A percentile compares a stretch with the other conserved stretches of the same genome.
Conservation (phyloP, 176 grass and related monocot species). For the Avena sativa region DNA sequence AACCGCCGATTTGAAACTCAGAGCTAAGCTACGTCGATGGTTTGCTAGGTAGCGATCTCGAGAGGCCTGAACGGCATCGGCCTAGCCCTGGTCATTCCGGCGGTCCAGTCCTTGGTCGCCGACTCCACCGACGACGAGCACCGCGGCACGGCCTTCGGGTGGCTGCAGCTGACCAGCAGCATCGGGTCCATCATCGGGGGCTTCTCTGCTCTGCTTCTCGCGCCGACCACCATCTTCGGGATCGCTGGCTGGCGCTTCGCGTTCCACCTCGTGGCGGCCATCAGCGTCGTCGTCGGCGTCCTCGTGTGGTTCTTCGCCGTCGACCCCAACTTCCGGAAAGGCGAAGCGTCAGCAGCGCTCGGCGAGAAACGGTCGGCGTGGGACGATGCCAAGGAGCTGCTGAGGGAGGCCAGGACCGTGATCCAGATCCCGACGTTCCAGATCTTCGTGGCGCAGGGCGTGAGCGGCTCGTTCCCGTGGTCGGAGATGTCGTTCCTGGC, state of each 20-base stretch:
- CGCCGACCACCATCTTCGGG: slow-evolving; percentile 66
- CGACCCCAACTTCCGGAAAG: slow-evolving; percentile 49
- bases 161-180: slow-evolving; percentile 67
- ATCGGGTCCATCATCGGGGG: slow-evolving; percentile 72
- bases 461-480: slow-evolving; percentile 69
- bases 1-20: neutral
- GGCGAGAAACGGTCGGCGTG: slow-evolving; percentile 18
- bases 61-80: slow-evolving; percentile 82
- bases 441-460: slow-evolving; percentile 66
- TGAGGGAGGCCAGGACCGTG: slow-evolving; percentile 53
- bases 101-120: slow-evolving; percentile 70
- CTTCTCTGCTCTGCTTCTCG: slow-evolving; percentile 60
- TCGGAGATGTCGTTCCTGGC: slow-evolving; percentile 64
- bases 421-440: slow-evolving; percentile 68
- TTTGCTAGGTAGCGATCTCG: slow-evolving; percentile 66
- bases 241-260: slow-evolving; percentile 78
- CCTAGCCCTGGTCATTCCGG: slow-evolving; percentile 68
- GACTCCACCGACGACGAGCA: slow-evolving; percentile 72
- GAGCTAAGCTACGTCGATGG: neutral
- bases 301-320: slow-evolving; percentile 59
- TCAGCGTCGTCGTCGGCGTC: slow-evolving; percentile 62
- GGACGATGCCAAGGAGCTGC: slow-evolving; percentile 53
- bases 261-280: slow-evolving; percentile 68
- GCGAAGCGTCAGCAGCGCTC: neutral
- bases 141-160: slow-evolving; percentile 73